Percentiles rank a stretch among this genome's conserved stretches.
phyloP scores from a whole-genome alignment of 805 yeast species.

The Ogataea chonburiensis region DNA sequence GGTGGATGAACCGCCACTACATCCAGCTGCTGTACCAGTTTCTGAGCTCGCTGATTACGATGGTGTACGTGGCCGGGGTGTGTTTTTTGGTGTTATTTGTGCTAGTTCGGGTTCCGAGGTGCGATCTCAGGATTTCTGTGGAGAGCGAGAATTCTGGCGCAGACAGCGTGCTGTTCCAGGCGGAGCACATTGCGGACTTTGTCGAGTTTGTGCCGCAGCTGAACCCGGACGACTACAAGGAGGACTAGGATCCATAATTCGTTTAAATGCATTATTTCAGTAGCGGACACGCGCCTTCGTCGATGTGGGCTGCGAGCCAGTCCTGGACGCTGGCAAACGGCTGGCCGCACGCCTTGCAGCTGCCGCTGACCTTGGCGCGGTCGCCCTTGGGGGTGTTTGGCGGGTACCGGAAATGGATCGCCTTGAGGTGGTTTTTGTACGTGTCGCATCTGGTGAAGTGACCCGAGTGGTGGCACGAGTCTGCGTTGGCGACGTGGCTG shows the following conservation, averaged over 20 bases:
- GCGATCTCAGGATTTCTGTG: constrained; percentile 68
- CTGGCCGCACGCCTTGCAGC: constrained; percentile 73
- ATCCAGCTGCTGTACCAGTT: constrained; percentile 79
- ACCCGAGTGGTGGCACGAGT: constrained; percentile 73
- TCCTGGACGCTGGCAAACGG: constrained; percentile 67
- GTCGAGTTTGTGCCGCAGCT: constrained; percentile 88
- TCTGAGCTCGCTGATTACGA: constrained; percentile 34
- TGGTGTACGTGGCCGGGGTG: constrained; percentile 69
- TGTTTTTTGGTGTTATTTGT: constrained; percentile 58
- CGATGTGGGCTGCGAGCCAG: constrained; percentile 79
- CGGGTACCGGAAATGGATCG: constrained; percentile 87
- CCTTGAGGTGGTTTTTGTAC: constrained; percentile 85
- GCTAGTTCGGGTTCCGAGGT: constrained; percentile 73
- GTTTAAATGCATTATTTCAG: constrained; percentile 8
- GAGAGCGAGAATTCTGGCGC: constrained; percentile 75
- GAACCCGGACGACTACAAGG: constrained; percentile 24
- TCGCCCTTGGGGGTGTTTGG: constrained; percentile 80
- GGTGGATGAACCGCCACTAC: constrained; percentile 84
- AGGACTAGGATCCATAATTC: constrained; percentile 7
- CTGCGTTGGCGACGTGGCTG: constrained; percentile 26
- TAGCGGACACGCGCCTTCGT: constrained; percentile 40
- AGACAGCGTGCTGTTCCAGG: constrained; percentile 81
- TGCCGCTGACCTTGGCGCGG: constrained; percentile 65
- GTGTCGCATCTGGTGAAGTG: constrained; percentile 89
- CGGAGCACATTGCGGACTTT: constrained; percentile 89